These are phyloP conservation scores for Nitzschia sp. DNA, from an alignment of 108 stramenopile genomes.

Conservation along the genomic window DNA sequence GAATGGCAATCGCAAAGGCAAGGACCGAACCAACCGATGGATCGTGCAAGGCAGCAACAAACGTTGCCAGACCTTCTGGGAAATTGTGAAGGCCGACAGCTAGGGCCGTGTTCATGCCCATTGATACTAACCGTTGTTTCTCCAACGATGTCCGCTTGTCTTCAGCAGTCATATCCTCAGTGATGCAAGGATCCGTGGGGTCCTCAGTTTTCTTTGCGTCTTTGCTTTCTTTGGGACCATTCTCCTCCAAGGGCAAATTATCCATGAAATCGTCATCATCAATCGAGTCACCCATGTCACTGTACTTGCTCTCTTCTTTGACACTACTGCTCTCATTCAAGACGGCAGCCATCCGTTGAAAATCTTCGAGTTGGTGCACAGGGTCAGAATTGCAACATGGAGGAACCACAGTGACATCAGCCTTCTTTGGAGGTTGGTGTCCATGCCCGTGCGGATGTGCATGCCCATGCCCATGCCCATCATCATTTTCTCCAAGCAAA, in stretches of 20 bases:
- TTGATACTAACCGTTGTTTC: conserved; percentile 45
- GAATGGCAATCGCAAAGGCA: conserved; percentile 70
- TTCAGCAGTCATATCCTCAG: neutral
- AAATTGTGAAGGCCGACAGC: conserved; percentile 89
- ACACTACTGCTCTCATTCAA: conserved; percentile 5
- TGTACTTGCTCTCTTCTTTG: conserved; percentile 8
- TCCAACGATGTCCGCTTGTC: conserved; percentile 8
- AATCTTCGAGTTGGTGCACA: conserved; percentile 30
- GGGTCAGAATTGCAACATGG: conserved; percentile 41
- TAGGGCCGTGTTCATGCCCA: conserved; percentile 76
- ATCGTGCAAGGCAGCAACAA: conserved; percentile 69
- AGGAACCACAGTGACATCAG: neutral
- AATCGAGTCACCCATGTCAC: neutral
- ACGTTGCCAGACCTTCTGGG: conserved; percentile 88
- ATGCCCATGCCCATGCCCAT: conserved; percentile 27
- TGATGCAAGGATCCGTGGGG: conserved; percentile 13
- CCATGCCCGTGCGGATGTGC: neutral
- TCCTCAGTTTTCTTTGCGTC: neutral
- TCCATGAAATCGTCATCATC: conserved; percentile 14
- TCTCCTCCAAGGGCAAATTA: conserved; percentile 7
- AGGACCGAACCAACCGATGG: conserved; percentile 69
- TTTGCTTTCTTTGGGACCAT: conserved; percentile 1
- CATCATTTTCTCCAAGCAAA: conserved; percentile 10
- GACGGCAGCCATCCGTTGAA: conserved; percentile 35
- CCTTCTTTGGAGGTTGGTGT: neutral